Conservation (phyloP, 768 basidiomycete genomes). For the Calocybe indica region DNA sequence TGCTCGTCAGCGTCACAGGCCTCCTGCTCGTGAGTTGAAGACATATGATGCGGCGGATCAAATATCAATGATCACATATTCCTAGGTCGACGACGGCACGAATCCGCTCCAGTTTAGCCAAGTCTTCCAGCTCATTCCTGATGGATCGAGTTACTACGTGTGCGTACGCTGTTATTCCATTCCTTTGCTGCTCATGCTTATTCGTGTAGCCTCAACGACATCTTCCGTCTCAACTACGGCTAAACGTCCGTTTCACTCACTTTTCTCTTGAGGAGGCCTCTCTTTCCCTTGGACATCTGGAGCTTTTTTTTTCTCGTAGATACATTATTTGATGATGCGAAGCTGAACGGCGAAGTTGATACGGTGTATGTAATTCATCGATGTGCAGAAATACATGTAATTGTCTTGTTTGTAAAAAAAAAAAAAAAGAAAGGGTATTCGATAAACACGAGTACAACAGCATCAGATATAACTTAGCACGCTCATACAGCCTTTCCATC, state of each 20-base stretch:
- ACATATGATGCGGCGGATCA: background rate
- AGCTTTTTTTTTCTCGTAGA: no score
- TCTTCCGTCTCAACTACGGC: conserved; percentile 87
- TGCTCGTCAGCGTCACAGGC: conserved; percentile 88
- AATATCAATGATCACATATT: conserved; percentile 3
- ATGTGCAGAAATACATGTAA: no score
- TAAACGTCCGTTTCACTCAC: conserved; percentile 10
- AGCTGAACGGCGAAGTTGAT: no score
- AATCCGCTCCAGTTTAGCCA: conserved; percentile 91
- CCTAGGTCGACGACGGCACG: conserved; percentile 71
- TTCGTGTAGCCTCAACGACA: conserved; percentile 65
- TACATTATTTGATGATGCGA: no score
- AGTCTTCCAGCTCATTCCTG: conserved; percentile 85
- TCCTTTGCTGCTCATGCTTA: background rate
- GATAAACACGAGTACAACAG: no score
- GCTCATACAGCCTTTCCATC: background rate
- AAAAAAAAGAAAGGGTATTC: no score
- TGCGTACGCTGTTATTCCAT: conserved; percentile 30
- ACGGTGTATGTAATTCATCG: no score
- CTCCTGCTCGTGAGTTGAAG: conserved; percentile 53
- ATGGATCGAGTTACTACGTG: conserved; percentile 78
- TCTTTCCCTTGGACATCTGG: no score
- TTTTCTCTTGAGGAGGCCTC: no score
- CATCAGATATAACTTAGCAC: background rate
- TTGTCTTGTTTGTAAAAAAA: no score